A percentile compares a stretch with the other conserved stretches of the same genome.
phyloP scores from a whole-genome alignment of 2,329 filamentous ascomycete genomes.

The Colletotrichum neosansevieriae region DNA sequence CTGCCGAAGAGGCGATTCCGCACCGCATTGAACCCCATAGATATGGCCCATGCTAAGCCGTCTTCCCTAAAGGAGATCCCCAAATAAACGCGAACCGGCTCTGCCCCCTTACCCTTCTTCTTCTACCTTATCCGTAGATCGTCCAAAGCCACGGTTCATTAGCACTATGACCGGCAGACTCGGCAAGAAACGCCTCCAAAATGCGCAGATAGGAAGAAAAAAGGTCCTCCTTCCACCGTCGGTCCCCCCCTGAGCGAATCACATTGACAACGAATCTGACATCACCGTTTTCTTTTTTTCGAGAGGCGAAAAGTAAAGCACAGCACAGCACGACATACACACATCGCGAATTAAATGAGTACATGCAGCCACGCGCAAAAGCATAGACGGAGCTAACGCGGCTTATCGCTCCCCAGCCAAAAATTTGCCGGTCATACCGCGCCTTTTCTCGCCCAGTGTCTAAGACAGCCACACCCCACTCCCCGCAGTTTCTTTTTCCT shows the following conservation, averaged over 20 bases:
- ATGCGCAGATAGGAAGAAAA: not conserved
- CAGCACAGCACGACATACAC: not conserved
- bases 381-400: not conserved
- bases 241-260: not conserved
- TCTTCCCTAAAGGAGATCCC: not conserved
- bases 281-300: not conserved
- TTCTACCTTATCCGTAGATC: not conserved
- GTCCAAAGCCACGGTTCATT: not conserved
- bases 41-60: not conserved
- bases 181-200: not conserved
- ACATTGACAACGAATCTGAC: conserved; percentile 3
- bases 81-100: not conserved
- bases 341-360: not conserved
- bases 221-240: too few species aligned
- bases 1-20: too few species aligned
- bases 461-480: not conserved
- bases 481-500: conserved; percentile 9
- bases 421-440: not conserved
- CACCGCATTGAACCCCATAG: too few species aligned
- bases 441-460: not conserved
- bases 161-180: not conserved
- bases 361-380: not conserved
- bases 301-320: not conserved
- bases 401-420: conserved; percentile 2
- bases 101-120: not conserved